Conservation (phyloP, 1,284 basidiomycete genomes). For the Cryptococcus sp. region DNA sequence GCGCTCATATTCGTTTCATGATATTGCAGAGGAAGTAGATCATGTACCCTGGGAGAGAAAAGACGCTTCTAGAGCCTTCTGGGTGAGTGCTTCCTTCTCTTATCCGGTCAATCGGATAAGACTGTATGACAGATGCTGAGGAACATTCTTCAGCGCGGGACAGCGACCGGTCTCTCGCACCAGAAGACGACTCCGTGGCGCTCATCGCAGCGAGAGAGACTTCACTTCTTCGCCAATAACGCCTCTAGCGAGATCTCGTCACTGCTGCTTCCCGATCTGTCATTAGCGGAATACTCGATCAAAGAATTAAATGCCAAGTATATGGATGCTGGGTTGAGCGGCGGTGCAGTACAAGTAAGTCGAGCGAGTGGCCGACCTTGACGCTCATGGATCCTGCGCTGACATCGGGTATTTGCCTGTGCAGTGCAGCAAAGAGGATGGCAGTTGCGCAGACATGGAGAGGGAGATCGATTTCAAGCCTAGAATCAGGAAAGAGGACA, state of each 20-base stretch:
- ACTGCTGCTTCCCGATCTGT: conserved; percentile 6
- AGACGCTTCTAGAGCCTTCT: conserved; percentile 43
- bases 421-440: conserved; percentile 51
- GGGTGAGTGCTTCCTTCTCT: conserved; percentile 26
- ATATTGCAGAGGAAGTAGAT: conserved; percentile 25
- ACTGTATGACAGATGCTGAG: background rate
- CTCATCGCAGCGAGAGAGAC: conserved; percentile 51
- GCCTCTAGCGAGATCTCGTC: conserved; percentile 15
- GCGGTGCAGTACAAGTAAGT: conserved; percentile 34
- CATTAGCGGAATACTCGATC: conserved; percentile 20
- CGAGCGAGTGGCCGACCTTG: background rate
- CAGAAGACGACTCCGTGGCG: conserved; percentile 48
- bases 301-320: conserved; percentile 35
- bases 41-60: conserved; percentile 49
- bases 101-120: background rate
- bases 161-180: conserved; percentile 54
- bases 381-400: background rate
- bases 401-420: background rate
- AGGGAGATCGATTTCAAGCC: conserved; percentile 45
- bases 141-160: conserved; percentile 39
- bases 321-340: conserved; percentile 45
- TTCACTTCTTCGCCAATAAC: conserved; percentile 46
- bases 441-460: conserved; percentile 48
- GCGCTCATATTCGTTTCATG: background rate
- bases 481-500: conserved; percentile 31